Evolutionary conservation across 176 grass and related monocot species (phyloP), one percentile per base, ranked within the genome.

Genomic region (Coix lacrymajobi): DNA sequence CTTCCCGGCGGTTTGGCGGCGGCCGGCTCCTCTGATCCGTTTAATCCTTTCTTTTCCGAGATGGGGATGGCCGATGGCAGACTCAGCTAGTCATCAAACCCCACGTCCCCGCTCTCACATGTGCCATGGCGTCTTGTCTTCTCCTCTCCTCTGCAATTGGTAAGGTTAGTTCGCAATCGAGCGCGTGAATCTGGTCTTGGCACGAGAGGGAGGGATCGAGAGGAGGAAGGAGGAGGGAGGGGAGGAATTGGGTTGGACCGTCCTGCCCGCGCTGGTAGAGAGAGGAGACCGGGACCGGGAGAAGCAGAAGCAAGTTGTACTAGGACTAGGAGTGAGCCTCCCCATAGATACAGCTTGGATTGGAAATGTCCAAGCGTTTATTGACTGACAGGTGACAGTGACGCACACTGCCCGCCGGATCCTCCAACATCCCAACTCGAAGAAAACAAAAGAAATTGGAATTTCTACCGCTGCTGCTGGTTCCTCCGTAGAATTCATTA

Each of bases 331-430:
- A 19, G 32, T 15, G 8, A 73, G 66, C 36, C 4, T 38, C 37
- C 37, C 37, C 37, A 38, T 38, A 38, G 37, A 30, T 34, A 1
- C 29, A 34, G 51, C 34, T 22, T 31, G 30, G 46, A 15, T n/a
- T n/a, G n/a, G n/a, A 82, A 48, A 62, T 26, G 25, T 44, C 37
- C 19, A 71, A 24, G 79, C 67, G 79, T 17, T 13, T 14, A 25
- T 63, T 60, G 73, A 85, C 75, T 20, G 48, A 51, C 48, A n/a
- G n/a, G n/a, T 51, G 48, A 51, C 48, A 30, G 75, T 85, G 74
- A 85, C 66, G 20, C 48, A 62, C 51, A 48, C 40, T n/a, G 30
- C 30, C 75, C 29, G 66, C 40, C 52, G 13, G 20, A 20, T 48
- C 54, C 51, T 24, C 26, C 45, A n/a, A n/a, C n/a, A n/a, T n/a